These are phyloP conservation scores for Aureobasidium uvarum DNA, from an alignment of 2,329 filamentous ascomycete genomes.

Conservation along the genomic window DNA sequence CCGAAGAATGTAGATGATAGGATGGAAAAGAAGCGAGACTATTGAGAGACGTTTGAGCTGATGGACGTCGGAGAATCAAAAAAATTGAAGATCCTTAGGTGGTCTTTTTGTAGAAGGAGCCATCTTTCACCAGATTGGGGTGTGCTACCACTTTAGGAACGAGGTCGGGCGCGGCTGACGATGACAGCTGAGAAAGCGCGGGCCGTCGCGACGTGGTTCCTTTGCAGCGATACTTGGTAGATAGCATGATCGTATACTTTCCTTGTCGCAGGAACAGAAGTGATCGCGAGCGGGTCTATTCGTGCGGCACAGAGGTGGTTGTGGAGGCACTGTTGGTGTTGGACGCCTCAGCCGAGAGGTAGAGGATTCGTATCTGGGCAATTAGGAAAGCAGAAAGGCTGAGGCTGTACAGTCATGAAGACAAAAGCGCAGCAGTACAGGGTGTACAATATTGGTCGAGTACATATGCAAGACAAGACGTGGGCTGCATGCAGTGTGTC, in stretches of 20 bases:
- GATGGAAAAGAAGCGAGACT: background rate
- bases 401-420: constrained; percentile 2
- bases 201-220: background rate
- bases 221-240: background rate
- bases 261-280: background rate
- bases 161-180: constrained; percentile 20
- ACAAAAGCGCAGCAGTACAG: background rate
- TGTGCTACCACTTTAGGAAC: constrained; percentile 10
- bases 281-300: constrained; percentile 8
- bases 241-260: background rate
- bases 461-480: constrained; percentile 14
- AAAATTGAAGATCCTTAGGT: background rate
- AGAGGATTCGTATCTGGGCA: constrained; percentile 5
- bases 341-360: constrained; percentile 17
- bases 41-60: background rate
- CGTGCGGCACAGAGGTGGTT: constrained; percentile 5
- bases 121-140: constrained; percentile 19
- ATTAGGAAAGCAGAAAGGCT: constrained; percentile 9
- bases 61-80: background rate
- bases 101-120: background rate
- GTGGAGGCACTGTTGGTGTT: constrained; percentile 23
- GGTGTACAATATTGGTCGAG: constrained; percentile 4
- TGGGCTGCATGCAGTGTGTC: background rate
- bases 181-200: constrained; percentile 7
- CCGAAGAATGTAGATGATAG: background rate